phyloP scores from a whole-genome alignment of 192 early-diverging fungal species.

The Coemansia sp. region DNA sequence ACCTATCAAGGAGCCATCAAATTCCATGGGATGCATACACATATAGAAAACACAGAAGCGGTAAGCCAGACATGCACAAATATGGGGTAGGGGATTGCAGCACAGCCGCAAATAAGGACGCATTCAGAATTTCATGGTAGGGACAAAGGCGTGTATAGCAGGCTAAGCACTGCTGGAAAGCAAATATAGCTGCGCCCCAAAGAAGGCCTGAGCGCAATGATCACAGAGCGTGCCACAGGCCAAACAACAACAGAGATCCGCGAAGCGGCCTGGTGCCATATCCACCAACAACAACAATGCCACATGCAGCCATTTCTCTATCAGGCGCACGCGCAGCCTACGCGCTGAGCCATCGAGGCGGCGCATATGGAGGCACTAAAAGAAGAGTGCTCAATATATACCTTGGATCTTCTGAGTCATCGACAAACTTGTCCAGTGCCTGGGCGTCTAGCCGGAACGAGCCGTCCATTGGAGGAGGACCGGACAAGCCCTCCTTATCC shows the following conservation, averaged over 20 bases:
- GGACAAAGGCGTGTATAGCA: neutral
- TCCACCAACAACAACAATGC: neutral
- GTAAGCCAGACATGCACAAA: neutral
- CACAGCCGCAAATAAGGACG: conserved; percentile 1
- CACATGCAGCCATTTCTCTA: conserved; percentile 5
- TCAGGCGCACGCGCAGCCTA: neutral
- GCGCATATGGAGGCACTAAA: neutral
- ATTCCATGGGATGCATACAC: conserved; percentile 1
- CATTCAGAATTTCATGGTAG: neutral
- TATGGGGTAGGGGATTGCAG: neutral
- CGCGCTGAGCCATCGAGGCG: conserved; percentile 1
- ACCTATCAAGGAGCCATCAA: conserved; percentile 24
- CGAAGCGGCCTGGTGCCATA: neutral
- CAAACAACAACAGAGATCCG: conserved; percentile 11
- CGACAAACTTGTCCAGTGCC: conserved; percentile 49
- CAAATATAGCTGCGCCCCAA: neutral
- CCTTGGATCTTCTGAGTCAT: conserved; percentile 54
- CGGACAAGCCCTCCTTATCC: conserved; percentile 51
- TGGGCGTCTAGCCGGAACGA: conserved; percentile 45
- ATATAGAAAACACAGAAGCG: conserved; percentile 3
- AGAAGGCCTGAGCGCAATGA: conserved; percentile 13
- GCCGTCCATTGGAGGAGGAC: conserved; percentile 54
- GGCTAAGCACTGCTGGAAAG: neutral
- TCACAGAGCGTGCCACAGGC: conserved; percentile 1
- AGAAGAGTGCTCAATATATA: conserved; percentile 10